Evolutionary conservation across 1,139 yeast species (phyloP).

Genomic region (Trichomonascaceae sp.): DNA sequence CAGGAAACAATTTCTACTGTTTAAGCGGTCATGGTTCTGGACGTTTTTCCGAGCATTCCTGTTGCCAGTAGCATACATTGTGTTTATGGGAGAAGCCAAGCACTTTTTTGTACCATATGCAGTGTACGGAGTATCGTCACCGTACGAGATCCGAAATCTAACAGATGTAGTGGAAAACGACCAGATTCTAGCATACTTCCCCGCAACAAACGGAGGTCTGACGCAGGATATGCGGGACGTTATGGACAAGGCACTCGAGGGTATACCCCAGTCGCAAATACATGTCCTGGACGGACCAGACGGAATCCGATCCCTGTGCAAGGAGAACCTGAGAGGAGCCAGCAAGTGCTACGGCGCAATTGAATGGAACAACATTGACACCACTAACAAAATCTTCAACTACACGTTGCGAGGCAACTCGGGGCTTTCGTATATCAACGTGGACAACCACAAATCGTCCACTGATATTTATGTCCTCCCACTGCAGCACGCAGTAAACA

Average conservation of each 20-base stretch:
- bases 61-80: constrained; percentile 21
- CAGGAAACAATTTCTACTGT: constrained; percentile 16
- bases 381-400: constrained; percentile 16
- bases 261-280: constrained; percentile 18
- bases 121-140: constrained; percentile 22
- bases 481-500: constrained; percentile 27
- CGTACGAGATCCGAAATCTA: constrained; percentile 15
- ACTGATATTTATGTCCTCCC: constrained; percentile 24
- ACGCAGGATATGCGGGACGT: constrained; percentile 17
- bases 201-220: constrained; percentile 8
- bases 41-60: constrained; percentile 21
- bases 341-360: constrained; percentile 25
- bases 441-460: constrained; percentile 13
- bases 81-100: constrained; percentile 23
- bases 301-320: constrained; percentile 19
- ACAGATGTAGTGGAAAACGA: constrained; percentile 15
- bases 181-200: constrained; percentile 18
- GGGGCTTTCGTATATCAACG: constrained; percentile 18
- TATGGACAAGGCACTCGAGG: constrained; percentile 19
- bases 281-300: constrained; percentile 13
- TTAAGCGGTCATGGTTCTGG: constrained; percentile 20
- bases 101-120: constrained; percentile 21
- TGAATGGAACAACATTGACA: constrained; percentile 22
- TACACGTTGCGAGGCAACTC: constrained; percentile 26
- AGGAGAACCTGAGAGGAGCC: constrained; percentile 22